These are phyloP conservation scores for Sextonia rubra DNA, from an alignment of 164 flowering plant genomes.

Conservation along the genomic window DNA sequence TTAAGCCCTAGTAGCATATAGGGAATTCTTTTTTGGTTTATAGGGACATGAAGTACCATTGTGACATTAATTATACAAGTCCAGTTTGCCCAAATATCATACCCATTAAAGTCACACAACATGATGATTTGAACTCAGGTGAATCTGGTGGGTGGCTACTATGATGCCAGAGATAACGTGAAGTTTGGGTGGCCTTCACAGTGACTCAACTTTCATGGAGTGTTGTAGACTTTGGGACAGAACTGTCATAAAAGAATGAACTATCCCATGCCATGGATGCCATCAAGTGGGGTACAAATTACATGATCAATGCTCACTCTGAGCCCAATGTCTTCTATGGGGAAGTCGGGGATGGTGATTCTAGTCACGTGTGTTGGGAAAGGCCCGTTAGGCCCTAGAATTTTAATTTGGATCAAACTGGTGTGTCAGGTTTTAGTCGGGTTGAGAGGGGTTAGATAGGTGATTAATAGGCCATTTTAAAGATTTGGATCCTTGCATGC, in stretches of 20 bases:
- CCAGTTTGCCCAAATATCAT: neutral
- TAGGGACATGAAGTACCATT: neutral
- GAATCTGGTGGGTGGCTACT: conserved; percentile 52
- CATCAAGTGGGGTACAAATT: conserved; percentile 53
- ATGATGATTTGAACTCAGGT: conserved; percentile 18
- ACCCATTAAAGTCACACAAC: neutral
- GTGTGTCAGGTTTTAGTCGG: no score
- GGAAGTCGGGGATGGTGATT: conserved; percentile 61
- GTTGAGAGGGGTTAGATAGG: no score
- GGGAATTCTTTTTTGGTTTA: no score
- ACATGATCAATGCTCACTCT: conserved; percentile 48
- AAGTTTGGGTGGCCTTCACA: conserved; percentile 61
- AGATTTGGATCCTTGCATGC: no score
- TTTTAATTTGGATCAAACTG: no score
- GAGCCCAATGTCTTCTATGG: conserved; percentile 40
- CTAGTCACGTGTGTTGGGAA: conserved; percentile 72
- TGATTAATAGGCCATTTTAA: no score
- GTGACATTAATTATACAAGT: neutral
- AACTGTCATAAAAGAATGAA: conserved; percentile 23
- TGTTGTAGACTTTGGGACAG: conserved; percentile 20
- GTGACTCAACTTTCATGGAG: conserved; percentile 54
- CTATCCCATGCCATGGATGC: conserved; percentile 28
- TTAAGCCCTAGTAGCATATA: no score
- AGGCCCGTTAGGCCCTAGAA: no score
- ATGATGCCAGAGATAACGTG: conserved; percentile 60